Evolutionary conservation across 306 rosid genomes (phyloP), one percentile per base, ranked within the genome.

Genomic region (Medicago arabica): DNA sequence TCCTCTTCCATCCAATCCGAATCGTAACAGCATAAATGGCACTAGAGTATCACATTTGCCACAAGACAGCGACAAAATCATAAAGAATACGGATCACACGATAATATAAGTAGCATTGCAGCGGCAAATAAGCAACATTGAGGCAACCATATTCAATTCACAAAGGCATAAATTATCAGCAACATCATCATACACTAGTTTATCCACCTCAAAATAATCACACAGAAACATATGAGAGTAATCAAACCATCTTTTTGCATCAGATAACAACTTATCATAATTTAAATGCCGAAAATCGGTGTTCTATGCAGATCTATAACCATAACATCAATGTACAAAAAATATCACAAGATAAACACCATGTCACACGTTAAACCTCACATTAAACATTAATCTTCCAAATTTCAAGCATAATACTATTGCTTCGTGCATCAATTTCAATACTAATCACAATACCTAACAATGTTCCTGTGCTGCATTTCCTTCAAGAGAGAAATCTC

Each of bases 391-490:
- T 58, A 50, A 67, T n/a, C 65, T 1, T 71, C 71, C 63, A 0
- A 65, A 7, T 74, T 23, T 41, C 18, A 53, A 14, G 76, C 34
- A 75, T 53, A 17, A 19, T 15, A 58, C 10, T 28, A 28, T 49
- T 67, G 9, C 43, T 71, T 0, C 18, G 28, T 16, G 8, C 46
- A 74, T 63, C 78, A 81, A 76, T 75, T 75, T 41, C 72, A 64
- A 44, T 62, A 8, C 18, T 28, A 12, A 61, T 34, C 67, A 58
- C 14, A 76, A 79, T 75, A 92, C 97, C 92, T 92, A 75, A 92
- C 97, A 86, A 92, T 89, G 89, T 92, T 92, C 74, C 85, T 85
- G 28, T 92, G 97, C 76, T 92, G 97, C 97, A 92, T 89, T 85
- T 92, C 97, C 78, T 92, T 92, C 87, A 92, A 78, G 34, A 92